These are phyloP conservation scores for Cordyceps militaris DNA, from an alignment of 2,329 filamentous ascomycete species.

Conservation along the genomic window DNA sequence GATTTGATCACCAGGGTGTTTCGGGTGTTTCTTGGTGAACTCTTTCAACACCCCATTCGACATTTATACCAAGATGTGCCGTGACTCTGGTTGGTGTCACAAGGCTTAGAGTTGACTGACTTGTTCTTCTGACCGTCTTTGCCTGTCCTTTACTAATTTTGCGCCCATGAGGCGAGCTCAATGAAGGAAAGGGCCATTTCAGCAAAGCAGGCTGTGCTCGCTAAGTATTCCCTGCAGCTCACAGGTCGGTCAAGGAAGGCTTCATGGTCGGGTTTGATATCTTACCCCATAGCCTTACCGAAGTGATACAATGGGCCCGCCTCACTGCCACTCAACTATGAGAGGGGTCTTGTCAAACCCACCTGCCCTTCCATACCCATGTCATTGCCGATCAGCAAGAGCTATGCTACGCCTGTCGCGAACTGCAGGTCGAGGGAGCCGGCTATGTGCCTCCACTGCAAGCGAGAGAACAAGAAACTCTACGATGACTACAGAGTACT, in stretches of 20 bases:
- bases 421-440: not conserved
- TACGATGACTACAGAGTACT: not conserved
- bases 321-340: not conserved
- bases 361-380: not conserved
- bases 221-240: not conserved
- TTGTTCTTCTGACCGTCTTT: not conserved
- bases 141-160: not conserved
- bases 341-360: not conserved
- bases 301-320: not conserved
- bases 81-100: not conserved
- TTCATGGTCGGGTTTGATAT: not conserved
- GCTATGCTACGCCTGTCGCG: not conserved
- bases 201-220: not conserved
- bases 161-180: too few relatives aligned
- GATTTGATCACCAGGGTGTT: not conserved
- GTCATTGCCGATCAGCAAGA: not conserved
- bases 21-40: too few relatives aligned
- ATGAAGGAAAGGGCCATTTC: too few relatives aligned
- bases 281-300: not conserved
- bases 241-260: not conserved
- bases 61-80: not conserved
- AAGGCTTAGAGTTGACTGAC: not conserved
- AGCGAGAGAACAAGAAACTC: not conserved
- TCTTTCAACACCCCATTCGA: not conserved
- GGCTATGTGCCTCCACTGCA: not conserved